phyloP scores from a whole-genome alignment of 2,329 filamentous ascomycete genomes.

The Cercospora sojina region DNA sequence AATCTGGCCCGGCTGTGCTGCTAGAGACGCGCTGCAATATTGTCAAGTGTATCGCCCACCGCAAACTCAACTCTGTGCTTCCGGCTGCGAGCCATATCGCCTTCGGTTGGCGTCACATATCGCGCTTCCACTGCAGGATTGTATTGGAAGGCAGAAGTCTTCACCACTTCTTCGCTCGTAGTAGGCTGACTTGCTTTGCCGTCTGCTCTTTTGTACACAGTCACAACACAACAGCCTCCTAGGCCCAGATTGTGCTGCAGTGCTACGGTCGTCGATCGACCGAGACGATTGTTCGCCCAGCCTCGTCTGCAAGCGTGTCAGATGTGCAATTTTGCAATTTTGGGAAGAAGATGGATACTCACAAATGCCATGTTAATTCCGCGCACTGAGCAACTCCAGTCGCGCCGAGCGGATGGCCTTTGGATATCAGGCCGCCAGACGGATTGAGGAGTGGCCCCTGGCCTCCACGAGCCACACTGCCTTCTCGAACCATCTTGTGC shows the following conservation, averaged over 20 bases:
- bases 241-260: conserved; percentile 92
- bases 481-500: conserved; percentile 80
- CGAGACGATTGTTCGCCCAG: conserved; percentile 87
- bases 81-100: not conserved
- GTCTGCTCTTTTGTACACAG: conserved; percentile 83
- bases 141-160: conserved; percentile 71
- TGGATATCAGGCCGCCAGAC: conserved; percentile 82
- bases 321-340: not conserved
- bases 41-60: not conserved
- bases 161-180: conserved; percentile 62
- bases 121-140: conserved; percentile 87
- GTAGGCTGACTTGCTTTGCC: conserved; percentile 63
- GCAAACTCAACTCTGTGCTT: not conserved
- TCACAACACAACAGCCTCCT: conserved; percentile 84
- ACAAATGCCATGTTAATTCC: conserved; percentile 88
- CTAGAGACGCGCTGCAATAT: not conserved
- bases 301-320: conserved; percentile 53
- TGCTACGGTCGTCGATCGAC: conserved; percentile 66
- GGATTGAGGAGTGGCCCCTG: conserved; percentile 52
- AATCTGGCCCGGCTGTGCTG: not conserved
- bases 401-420: conserved; percentile 91
- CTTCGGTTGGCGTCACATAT: conserved; percentile 64
- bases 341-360: not conserved
- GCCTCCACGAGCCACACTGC: conserved; percentile 85
- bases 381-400: conserved; percentile 95